These are phyloP conservation scores for Bullera alba DNA, from an alignment of 768 basidiomycete species.

Conservation along the genomic window DNA sequence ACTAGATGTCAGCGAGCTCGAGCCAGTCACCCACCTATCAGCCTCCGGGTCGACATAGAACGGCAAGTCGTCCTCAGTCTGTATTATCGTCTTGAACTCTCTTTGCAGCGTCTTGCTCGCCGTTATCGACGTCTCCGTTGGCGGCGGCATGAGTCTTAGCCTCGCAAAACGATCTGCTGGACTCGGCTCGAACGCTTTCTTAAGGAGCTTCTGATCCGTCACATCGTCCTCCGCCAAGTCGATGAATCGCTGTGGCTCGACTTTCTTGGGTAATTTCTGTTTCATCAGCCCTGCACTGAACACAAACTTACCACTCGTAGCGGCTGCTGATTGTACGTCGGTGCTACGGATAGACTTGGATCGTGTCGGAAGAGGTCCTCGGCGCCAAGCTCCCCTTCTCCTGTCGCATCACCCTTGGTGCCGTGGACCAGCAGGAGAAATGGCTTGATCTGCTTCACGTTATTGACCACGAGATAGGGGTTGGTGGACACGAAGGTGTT, in stretches of 20 bases:
- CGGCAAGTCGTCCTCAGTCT: conserved; percentile 56
- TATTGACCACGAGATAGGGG: conserved; percentile 28
- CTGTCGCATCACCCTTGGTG: not conserved
- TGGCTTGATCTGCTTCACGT: conserved; percentile 32
- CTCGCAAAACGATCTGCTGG: conserved; percentile 2
- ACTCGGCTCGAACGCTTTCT: conserved; percentile 12
- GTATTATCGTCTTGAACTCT: conserved; percentile 60
- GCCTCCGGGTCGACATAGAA: conserved; percentile 67
- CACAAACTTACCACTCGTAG: conserved; percentile 17
- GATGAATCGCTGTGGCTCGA: conserved; percentile 6
- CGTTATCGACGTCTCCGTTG: conserved; percentile 53
- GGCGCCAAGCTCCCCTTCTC: not conserved
- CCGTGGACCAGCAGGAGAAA: conserved; percentile 29
- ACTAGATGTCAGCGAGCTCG: conserved; percentile 1
- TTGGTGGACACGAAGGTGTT: conserved; percentile 13
- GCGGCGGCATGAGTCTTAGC: conserved; percentile 56
- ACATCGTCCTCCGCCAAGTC: conserved; percentile 16
- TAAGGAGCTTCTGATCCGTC: conserved; percentile 10
- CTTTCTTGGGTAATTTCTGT: conserved; percentile 24
- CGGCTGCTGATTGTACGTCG: conserved; percentile 2
- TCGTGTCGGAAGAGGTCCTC: conserved; percentile 23
- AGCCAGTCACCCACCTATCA: conserved; percentile 39
- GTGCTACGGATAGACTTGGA: conserved; percentile 8
- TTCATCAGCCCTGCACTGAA: not conserved
- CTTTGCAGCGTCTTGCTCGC: conserved; percentile 58